Conservation (phyloP, 768 basidiomycete species). For the Leucocoprinus leucothites region DNA sequence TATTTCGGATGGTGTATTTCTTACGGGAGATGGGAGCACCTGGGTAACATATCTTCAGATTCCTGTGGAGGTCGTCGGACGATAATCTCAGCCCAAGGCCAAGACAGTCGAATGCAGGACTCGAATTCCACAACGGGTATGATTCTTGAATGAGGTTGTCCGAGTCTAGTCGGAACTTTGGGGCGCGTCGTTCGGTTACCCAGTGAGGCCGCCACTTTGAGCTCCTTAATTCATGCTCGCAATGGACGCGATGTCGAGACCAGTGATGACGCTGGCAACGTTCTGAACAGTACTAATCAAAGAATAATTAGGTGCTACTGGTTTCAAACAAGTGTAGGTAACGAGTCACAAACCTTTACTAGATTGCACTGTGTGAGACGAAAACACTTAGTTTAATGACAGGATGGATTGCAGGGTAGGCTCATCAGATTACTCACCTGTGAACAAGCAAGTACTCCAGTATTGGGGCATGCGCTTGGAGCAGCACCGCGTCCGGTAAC, state of each 20-base stretch:
- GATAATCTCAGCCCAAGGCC: constrained; percentile 13
- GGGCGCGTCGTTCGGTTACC: constrained; percentile 27
- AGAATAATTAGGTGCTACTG: background rate
- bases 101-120: constrained; percentile 32
- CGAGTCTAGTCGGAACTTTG: constrained; percentile 15
- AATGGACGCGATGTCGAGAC: constrained; percentile 31
- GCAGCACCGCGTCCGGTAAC: constrained; percentile 16
- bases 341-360: background rate
- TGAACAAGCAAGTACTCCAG: constrained; percentile 25
- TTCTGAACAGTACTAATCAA: constrained; percentile 32
- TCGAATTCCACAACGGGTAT: constrained; percentile 20
- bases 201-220: constrained; percentile 32
- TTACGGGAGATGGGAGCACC: constrained; percentile 17
- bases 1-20: background rate
- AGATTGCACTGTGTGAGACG: background rate
- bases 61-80: constrained; percentile 25
- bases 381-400: background rate
- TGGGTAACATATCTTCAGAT: constrained; percentile 33
- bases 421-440: constrained; percentile 18
- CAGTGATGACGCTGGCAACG: constrained; percentile 34
- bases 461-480: constrained; percentile 19
- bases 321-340: background rate
- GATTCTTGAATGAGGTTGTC: constrained; percentile 13
- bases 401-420: background rate
- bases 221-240: constrained; percentile 27